These are phyloP conservation scores for Cladophialophora carrionii DNA, from an alignment of 2,329 filamentous ascomycete species.

Conservation along the genomic window DNA sequence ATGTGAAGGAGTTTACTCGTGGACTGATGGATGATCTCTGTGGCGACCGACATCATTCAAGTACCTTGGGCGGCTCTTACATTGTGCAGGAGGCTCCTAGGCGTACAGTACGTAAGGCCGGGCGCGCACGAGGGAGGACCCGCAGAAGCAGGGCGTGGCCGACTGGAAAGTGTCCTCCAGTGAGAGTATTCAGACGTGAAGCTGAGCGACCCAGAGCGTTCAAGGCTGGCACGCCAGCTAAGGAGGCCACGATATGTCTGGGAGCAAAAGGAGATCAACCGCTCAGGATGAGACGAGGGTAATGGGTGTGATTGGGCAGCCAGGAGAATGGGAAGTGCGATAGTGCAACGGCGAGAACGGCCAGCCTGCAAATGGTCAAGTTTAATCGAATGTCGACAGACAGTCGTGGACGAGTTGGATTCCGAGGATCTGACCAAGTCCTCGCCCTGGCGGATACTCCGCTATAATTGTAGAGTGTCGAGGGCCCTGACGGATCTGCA, in stretches of 20 bases:
- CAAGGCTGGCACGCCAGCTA: conserved; percentile 13
- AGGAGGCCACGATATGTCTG: conserved; percentile 22
- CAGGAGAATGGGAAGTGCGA: conserved; percentile 15
- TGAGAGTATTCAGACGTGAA: conserved; percentile 15
- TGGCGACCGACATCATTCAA: conserved; percentile 40
- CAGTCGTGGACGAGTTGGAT: conserved; percentile 19
- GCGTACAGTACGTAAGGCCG: conserved; percentile 31
- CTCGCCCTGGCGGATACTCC: conserved; percentile 13
- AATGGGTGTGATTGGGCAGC: conserved; percentile 31
- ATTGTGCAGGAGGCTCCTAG: conserved; percentile 20
- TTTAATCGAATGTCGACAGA: conserved; percentile 20
- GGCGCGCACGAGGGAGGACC: conserved; percentile 24
- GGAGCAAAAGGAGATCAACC: conserved; percentile 28
- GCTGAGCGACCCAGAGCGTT: conserved; percentile 23
- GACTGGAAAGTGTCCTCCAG: conserved; percentile 21
- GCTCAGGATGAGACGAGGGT: conserved; percentile 17
- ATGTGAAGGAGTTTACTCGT: conserved; percentile 26
- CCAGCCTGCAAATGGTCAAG: conserved; percentile 25
- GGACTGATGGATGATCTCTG: conserved; percentile 32
- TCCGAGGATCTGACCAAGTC: conserved; percentile 20
- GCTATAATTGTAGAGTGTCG: conserved; percentile 28
- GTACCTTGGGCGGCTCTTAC: conserved; percentile 27
- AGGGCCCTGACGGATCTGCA: conserved; percentile 19
- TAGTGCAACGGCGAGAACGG: conserved; percentile 36
- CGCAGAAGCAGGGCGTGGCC: conserved; percentile 29